Evolutionary conservation across 345 rosid species (phyloP).

Genomic region (Camelina sativa): DNA sequence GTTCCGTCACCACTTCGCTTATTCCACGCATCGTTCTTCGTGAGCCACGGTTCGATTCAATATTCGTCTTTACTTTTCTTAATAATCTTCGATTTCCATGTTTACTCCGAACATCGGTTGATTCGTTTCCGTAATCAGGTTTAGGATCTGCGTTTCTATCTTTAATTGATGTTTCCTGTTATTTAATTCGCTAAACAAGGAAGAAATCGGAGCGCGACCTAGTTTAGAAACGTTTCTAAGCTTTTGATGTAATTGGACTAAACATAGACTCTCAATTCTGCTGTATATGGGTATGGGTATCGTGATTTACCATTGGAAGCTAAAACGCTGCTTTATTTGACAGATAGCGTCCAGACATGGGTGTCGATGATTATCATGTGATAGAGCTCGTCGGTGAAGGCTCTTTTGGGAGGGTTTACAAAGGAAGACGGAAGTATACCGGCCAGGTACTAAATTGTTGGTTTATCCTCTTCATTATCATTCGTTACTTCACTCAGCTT

Average conservation of each 20-base stretch:
- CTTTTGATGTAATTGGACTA: constrained; percentile 4
- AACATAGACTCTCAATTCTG: neutral
- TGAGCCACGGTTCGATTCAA: constrained; percentile 3
- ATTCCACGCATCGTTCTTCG: neutral
- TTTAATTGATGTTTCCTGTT: constrained; percentile 2
- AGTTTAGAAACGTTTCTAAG: constrained; percentile 7
- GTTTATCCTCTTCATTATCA: constrained; percentile 1
- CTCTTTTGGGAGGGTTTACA: constrained; percentile 92
- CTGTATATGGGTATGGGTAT: neutral
- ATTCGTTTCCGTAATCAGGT: neutral
- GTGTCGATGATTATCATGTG: constrained; percentile 87
- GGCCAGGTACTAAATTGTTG: constrained; percentile 64
- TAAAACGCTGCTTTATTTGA: constrained; percentile 5
- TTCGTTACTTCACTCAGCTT: constrained; percentile 8
- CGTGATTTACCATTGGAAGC: neutral
- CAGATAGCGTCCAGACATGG: constrained; percentile 52
- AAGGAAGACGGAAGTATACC: constrained; percentile 83
- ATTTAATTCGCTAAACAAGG: neutral
- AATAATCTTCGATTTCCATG: constrained; percentile 15
- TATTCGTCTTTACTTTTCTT: constrained; percentile 6
- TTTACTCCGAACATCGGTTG: neutral
- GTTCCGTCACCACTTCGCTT: constrained; percentile 6
- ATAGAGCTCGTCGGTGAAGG: constrained; percentile 98
- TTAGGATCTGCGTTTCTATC: constrained; percentile 21
- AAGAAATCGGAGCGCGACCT: constrained; percentile 1